Evolutionary conservation across 352 stramenopile genomes (phyloP).

Genomic region (Phytophthora ohioensis): DNA sequence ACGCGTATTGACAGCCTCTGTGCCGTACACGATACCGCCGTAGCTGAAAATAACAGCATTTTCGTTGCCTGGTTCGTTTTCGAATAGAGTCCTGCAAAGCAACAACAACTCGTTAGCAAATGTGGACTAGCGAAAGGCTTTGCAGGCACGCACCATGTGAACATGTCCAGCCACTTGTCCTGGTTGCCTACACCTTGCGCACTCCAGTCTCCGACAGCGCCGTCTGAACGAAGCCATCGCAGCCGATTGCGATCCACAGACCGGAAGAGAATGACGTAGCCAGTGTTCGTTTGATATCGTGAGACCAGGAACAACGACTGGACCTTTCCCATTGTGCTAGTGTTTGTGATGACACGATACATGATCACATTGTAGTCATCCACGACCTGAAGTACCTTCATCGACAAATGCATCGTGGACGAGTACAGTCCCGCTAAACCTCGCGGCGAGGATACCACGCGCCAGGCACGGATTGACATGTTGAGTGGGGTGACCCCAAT

Average conservation of each 20-base stretch:
- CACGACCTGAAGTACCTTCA: constrained; percentile 55
- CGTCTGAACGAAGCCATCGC: constrained; percentile 9
- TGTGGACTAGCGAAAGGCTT: background rate
- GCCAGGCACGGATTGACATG: constrained; percentile 49
- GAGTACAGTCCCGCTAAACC: constrained; percentile 54
- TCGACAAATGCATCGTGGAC: constrained; percentile 48
- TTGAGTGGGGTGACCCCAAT: constrained; percentile 33
- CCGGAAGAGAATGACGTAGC: constrained; percentile 59
- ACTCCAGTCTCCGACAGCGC: constrained; percentile 6
- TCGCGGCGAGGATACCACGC: constrained; percentile 43
- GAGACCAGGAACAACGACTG: constrained; percentile 64
- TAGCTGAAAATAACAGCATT: constrained; percentile 57
- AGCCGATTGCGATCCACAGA: constrained; percentile 43
- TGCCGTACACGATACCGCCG: constrained; percentile 56
- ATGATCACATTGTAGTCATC: constrained; percentile 73
- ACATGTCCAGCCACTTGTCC: constrained; percentile 68
- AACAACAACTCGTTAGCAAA: constrained; percentile 9
- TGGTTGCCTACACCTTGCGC: constrained; percentile 4
- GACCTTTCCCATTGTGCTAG: constrained; percentile 29
- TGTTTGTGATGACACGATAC: constrained; percentile 53
- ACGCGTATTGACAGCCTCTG: constrained; percentile 45
- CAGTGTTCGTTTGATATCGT: constrained; percentile 44
- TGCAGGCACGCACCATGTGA: constrained; percentile 50
- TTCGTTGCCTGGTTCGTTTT: constrained; percentile 37
- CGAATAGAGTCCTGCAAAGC: constrained; percentile 53